phyloP scores from a whole-genome alignment of 768 basidiomycete genomes.

The Chalciporus pseudorubinellus region DNA sequence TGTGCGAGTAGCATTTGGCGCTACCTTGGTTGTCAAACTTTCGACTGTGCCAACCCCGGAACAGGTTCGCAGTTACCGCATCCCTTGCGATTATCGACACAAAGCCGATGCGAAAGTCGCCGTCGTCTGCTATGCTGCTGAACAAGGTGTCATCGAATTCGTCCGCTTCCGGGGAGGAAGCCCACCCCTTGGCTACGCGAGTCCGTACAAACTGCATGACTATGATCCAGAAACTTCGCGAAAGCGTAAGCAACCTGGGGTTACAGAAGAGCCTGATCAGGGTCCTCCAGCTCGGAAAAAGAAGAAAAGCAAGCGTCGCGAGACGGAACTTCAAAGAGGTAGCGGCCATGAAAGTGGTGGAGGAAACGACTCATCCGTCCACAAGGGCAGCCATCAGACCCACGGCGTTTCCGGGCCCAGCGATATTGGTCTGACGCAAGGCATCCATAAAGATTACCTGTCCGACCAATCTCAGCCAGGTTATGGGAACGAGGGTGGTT shows the following conservation, averaged over 20 bases:
- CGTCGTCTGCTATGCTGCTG: slow-evolving; percentile 49
- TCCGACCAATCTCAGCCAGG: slow-evolving; percentile 19
- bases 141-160: slow-evolving; percentile 57
- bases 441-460: slow-evolving; percentile 6
- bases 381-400: slow-evolving; percentile 12
- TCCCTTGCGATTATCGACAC: slow-evolving; percentile 49
- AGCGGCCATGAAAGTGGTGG: not conserved
- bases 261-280: slow-evolving; percentile 15
- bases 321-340: slow-evolving; percentile 15
- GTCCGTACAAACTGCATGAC: slow-evolving; percentile 31
- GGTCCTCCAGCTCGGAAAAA: slow-evolving; percentile 24
- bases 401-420: slow-evolving; percentile 17
- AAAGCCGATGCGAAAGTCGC: slow-evolving; percentile 64
- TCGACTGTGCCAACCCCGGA: slow-evolving; percentile 30
- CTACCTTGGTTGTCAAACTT: slow-evolving; percentile 44
- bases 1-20: slow-evolving; percentile 50
- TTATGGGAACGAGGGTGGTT: slow-evolving; percentile 17
- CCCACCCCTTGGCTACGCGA: slow-evolving; percentile 41
- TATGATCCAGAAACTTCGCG: slow-evolving; percentile 26
- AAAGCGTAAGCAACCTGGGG: slow-evolving; percentile 39
- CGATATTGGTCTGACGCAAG: slow-evolving; percentile 19
- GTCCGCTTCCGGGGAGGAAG: slow-evolving; percentile 51
- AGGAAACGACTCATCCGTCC: not conserved
- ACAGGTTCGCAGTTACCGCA: slow-evolving; percentile 44
- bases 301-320: slow-evolving; percentile 30